These are phyloP conservation scores for Zoysia pacifica DNA, from an alignment of 176 grass and related monocot species.

Conservation along the genomic window DNA sequence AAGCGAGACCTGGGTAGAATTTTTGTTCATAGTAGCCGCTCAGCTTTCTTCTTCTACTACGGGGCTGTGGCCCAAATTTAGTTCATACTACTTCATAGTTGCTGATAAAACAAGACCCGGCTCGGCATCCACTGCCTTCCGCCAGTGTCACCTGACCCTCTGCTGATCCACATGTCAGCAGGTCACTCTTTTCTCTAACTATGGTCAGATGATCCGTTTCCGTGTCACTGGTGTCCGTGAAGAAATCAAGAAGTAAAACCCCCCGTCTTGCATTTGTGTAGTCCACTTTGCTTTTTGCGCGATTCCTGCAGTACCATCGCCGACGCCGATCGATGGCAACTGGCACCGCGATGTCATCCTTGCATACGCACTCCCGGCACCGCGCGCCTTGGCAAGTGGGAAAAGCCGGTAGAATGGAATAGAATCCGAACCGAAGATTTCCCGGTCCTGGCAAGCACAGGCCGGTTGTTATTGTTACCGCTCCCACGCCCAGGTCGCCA, in stretches of 20 bases:
- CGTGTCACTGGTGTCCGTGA: no score
- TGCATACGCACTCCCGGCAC: background rate
- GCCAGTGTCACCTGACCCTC: no score
- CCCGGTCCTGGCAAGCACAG: background rate
- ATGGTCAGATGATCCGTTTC: no score
- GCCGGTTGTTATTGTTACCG: background rate
- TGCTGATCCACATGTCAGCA: no score
- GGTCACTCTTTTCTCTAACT: no score
- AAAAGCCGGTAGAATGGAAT: background rate
- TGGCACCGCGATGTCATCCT: background rate
- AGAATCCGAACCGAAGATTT: background rate
- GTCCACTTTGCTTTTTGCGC: background rate
- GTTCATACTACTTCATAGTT: no score
- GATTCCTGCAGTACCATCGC: background rate
- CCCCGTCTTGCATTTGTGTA: no score
- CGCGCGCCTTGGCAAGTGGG: background rate
- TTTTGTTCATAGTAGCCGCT: background rate
- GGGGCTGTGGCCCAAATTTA: background rate
- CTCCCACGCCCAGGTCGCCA: background rate
- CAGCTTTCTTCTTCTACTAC: background rate
- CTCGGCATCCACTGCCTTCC: no score
- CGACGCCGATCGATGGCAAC: background rate
- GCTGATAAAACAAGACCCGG: no score
- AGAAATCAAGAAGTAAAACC: no score
- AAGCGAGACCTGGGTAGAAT: background rate